Percentiles rank a stretch among this genome's conserved stretches.
These are phyloP conservation scores for Cladorrhinum sp. DNA, from an alignment of 2,329 filamentous ascomycete species.

Conservation along the genomic window DNA sequence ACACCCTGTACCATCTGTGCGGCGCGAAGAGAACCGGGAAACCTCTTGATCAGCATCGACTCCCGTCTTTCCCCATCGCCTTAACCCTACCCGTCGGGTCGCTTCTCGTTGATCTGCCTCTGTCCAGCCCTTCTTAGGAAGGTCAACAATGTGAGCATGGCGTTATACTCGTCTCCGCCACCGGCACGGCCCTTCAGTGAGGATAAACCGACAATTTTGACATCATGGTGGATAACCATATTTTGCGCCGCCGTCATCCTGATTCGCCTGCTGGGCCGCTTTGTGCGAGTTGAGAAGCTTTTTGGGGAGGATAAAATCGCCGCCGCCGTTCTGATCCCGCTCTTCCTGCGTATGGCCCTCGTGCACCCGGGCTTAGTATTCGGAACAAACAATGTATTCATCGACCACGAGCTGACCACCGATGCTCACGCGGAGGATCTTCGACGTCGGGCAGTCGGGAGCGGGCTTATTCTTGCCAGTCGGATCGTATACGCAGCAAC, in stretches of 20 bases:
- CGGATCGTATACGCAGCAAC: slow-evolving; percentile 85
- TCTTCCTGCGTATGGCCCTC: slow-evolving; percentile 78
- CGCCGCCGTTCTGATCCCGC: slow-evolving; percentile 72
- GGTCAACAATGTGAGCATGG: slow-evolving; percentile 41
- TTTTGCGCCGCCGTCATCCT: slow-evolving; percentile 82
- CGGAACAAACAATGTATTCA: slow-evolving; percentile 83
- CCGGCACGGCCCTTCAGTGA: slow-evolving; percentile 44
- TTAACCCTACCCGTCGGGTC: not conserved
- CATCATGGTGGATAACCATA: slow-evolving; percentile 90
- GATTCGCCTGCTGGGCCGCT: slow-evolving; percentile 74
- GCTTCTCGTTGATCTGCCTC: not conserved
- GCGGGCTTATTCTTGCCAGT: slow-evolving; percentile 73
- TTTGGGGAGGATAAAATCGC: slow-evolving; percentile 89
- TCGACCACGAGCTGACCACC: slow-evolving; percentile 40
- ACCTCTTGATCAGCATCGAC: not conserved
- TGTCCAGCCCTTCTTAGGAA: not conserved
- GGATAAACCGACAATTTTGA: slow-evolving; percentile 83
- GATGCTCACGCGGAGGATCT: slow-evolving; percentile 52
- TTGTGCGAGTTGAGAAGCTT: slow-evolving; percentile 77
- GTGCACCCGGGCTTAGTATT: slow-evolving; percentile 80
- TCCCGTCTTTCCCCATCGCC: not conserved
- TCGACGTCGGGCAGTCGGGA: slow-evolving; percentile 65
- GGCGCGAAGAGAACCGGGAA: not conserved
- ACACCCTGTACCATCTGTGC: not conserved
- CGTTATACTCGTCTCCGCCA: slow-evolving; percentile 56